phyloP scores from a whole-genome alignment of 805 yeast genomes.

The Saccharomycopsis capsularis region DNA sequence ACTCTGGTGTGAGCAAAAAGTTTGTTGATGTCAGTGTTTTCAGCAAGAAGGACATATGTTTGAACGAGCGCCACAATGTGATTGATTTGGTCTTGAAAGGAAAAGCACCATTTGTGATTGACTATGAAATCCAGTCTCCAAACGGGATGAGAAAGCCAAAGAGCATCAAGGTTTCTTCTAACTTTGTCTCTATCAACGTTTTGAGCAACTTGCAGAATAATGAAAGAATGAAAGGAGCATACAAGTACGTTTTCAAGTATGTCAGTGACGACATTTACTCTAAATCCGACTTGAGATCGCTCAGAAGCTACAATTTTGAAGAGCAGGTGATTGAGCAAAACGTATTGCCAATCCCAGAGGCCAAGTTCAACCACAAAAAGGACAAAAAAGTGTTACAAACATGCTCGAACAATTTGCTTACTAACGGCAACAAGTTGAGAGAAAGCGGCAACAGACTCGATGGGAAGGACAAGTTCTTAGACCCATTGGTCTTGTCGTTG shows the following conservation, averaged over 20 bases:
- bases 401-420: slow-evolving; percentile 30
- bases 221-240: slow-evolving; percentile 46
- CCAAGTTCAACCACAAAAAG: slow-evolving; percentile 36
- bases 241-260: slow-evolving; percentile 52
- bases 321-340: slow-evolving; percentile 40
- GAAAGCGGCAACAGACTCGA: slow-evolving; percentile 27
- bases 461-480: slow-evolving; percentile 31
- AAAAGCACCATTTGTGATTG: slow-evolving; percentile 59
- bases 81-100: slow-evolving; percentile 50
- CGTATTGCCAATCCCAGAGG: slow-evolving; percentile 58
- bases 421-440: slow-evolving; percentile 34
- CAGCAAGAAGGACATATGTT: slow-evolving; percentile 38
- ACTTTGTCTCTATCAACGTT: slow-evolving; percentile 41
- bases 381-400: slow-evolving; percentile 44
- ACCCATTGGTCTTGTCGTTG: slow-evolving; percentile 49
- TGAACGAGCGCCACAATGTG: slow-evolving; percentile 37
- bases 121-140: slow-evolving; percentile 57
- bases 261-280: slow-evolving; percentile 61
- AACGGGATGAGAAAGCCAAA: slow-evolving; percentile 38
- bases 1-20: slow-evolving; percentile 19
- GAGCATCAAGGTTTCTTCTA: slow-evolving; percentile 44
- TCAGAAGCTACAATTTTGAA: slow-evolving; percentile 26
- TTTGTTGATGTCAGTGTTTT: slow-evolving; percentile 24
- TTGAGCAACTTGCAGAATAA: slow-evolving; percentile 18
- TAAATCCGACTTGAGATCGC: slow-evolving; percentile 30